phyloP scores from a whole-genome alignment of 345 rosid genomes.

The Geranium brycei region DNA sequence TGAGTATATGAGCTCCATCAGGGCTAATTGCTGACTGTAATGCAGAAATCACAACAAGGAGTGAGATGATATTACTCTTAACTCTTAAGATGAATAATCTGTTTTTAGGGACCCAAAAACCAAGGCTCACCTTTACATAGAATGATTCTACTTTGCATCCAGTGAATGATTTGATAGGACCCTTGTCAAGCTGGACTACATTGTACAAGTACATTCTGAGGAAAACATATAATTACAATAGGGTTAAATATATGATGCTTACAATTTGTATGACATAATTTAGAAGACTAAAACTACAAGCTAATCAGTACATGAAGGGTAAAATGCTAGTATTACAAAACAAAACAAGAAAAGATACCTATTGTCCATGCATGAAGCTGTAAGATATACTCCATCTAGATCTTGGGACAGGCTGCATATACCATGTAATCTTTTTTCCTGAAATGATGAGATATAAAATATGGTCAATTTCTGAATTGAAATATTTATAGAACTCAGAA shows the following conservation, averaged over 20 bases:
- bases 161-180: conserved; percentile 53
- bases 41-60: background rate
- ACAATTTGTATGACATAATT: background rate
- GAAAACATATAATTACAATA: conserved; percentile 2
- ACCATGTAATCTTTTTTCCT: conserved; percentile 67
- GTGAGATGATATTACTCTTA: background rate
- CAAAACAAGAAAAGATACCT: conserved; percentile 25
- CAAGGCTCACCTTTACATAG: conserved; percentile 57
- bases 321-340: background rate
- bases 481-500: background rate
- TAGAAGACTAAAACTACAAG: background rate
- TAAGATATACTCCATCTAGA: conserved; percentile 51
- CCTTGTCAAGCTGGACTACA: conserved; percentile 64
- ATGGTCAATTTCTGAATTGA: too few relatives aligned
- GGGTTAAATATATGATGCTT: background rate
- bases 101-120: background rate
- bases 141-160: conserved; percentile 76
- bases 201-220: conserved; percentile 68
- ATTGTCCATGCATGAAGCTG: conserved; percentile 91
- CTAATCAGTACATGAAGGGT: background rate
- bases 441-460: conserved; percentile 15
- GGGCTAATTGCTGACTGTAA: conserved; percentile 86
- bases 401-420: conserved; percentile 84
- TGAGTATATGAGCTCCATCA: conserved; percentile 59
- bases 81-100: background rate